A percentile compares a stretch with the other conserved stretches of the same genome.
phyloP scores from a whole-genome alignment of 352 stramenopile genomes.

The Phytopythium chamaehyphon region DNA sequence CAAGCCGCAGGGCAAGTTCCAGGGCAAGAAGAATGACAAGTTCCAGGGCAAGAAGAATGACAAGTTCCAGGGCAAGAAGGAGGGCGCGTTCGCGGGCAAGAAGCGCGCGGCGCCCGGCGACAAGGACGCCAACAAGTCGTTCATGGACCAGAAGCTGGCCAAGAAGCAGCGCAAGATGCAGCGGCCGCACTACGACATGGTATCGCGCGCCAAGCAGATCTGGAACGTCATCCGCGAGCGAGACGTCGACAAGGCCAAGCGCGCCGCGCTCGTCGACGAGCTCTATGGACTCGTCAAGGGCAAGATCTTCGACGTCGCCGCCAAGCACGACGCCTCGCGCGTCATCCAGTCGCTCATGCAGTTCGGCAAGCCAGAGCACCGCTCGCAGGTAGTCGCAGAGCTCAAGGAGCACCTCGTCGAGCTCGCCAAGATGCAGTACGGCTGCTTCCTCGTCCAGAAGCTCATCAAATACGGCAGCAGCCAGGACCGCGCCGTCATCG shows the following conservation, averaged over 20 bases:
- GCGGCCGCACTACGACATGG: conserved; percentile 91
- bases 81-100: conserved; percentile 39
- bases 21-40: conserved; percentile 5
- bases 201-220: conserved; percentile 92
- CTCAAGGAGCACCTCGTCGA: conserved; percentile 92
- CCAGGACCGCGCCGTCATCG: conserved; percentile 68
- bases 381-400: conserved; percentile 86
- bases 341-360: conserved; percentile 95
- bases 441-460: conserved; percentile 96
- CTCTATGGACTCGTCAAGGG: conserved; percentile 90
- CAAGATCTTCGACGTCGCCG: conserved; percentile 93
- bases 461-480: conserved; percentile 94
- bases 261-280: conserved; percentile 85
- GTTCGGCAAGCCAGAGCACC: conserved; percentile 88
- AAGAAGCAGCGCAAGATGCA: conserved; percentile 95
- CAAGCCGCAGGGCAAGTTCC: conserved; percentile 9
- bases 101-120: conserved; percentile 54
- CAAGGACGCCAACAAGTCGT: conserved; percentile 73
- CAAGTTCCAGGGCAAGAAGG: conserved; percentile 6
- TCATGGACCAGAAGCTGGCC: conserved; percentile 82
- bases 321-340: conserved; percentile 95
- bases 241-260: conserved; percentile 80
- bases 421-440: conserved; percentile 95
- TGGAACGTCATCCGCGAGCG: conserved; percentile 94
- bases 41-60: conserved; percentile 14